Base-by-base conservation (phyloP, 495 filamentous ascomycete species). In the Astrocystis sublimbata region DNA sequence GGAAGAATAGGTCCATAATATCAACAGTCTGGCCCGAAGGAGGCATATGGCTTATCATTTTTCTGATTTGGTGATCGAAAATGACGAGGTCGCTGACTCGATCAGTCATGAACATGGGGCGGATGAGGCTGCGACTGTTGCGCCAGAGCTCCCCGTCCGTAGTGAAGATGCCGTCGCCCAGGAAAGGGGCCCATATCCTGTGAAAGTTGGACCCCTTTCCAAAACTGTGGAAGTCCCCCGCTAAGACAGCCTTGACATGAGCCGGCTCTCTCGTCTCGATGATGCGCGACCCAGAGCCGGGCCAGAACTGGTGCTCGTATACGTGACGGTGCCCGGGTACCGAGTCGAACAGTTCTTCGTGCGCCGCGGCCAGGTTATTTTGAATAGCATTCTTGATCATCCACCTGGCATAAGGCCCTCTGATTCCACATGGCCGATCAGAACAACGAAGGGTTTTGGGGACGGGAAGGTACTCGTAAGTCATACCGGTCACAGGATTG, bases 141-240 rank as follows among this genome's bases (percentile, higher is more conserved):
- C 81, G 77, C 84, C 84, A 87, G 10, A 69, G 64, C 49, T 79
- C 71, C n/a, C 79, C 79, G 54, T 87, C 84, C 2, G 79, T 83
- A 1, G 81, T 81, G 65, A 87, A 87, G 67, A 87, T 86, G 61
- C 79, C 76, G 54, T 84, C 75, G 3, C 85, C 84, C 5, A 87
- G 73, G 53, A 86, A 86, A 6, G 79, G 79, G 46, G 76, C 69
- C 80, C 80, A 86, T 15, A 80, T 71, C 15, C 75, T 61, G 47
- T 82, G 72, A 52, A 86, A 85, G 28, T 64, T 57, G 31, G 78
- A 71, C 13, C 83, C 84, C 66, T 85, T 85, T 41, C 83, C 83
- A 65, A 76, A 87, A 33, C 85, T 78, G 43, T 67, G 65, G 60
- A 87, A 86, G 43, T 85, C 82, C 24, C 79, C 78, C 0, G 84